Evolutionary conservation across 495 filamentous ascomycete species (phyloP).

Genomic region (Penicillium herquei): DNA sequence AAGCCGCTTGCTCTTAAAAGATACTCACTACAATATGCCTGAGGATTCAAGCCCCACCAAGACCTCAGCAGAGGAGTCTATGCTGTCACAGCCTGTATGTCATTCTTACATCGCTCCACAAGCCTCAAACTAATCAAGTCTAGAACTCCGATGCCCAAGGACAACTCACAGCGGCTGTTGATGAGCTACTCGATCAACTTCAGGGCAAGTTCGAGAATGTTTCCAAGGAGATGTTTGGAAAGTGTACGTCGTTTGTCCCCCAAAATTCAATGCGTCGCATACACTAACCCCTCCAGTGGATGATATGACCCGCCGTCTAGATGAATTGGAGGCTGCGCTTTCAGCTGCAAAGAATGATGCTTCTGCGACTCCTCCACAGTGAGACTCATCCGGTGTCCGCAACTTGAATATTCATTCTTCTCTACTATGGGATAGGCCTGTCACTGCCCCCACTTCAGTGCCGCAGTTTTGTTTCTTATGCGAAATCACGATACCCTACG

Average conservation of each 20-base stretch:
- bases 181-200: slow-evolving; percentile 80
- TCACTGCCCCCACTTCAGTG: not conserved
- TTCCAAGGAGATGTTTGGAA: slow-evolving; percentile 80
- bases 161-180: slow-evolving; percentile 69
- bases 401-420: no score
- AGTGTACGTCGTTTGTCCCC: slow-evolving; percentile 62
- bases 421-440: no score
- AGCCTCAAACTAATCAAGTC: slow-evolving; percentile 5
- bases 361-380: slow-evolving; percentile 23
- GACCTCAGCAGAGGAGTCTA: slow-evolving; percentile 17
- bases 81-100: slow-evolving; percentile 25
- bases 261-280: not conserved
- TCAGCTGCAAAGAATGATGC: slow-evolving; percentile 17
- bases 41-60: slow-evolving; percentile 21
- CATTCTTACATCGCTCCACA: not conserved
- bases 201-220: slow-evolving; percentile 80
- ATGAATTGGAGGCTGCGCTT: slow-evolving; percentile 75
- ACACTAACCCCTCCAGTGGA: slow-evolving; percentile 63
- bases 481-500: slow-evolving; percentile 24
- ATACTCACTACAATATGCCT: slow-evolving; percentile 17
- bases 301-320: slow-evolving; percentile 87
- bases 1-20: not conserved
- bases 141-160: slow-evolving; percentile 52
- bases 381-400: not conserved
- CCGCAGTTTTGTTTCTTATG: slow-evolving; percentile 8